phyloP scores from a whole-genome alignment of 345 rosid species.

The Mangifera indica region DNA sequence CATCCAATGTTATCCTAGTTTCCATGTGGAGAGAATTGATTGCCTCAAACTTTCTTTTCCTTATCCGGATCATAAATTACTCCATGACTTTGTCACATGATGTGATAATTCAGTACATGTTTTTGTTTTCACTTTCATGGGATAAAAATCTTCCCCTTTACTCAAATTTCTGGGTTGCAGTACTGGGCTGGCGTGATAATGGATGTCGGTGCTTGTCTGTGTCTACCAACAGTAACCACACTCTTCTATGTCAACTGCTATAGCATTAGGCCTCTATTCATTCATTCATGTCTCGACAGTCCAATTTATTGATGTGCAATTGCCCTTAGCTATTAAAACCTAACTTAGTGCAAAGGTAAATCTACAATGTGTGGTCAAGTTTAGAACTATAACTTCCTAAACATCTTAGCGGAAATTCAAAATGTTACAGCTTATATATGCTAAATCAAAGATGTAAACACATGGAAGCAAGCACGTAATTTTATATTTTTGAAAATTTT shows the following conservation, averaged over 20 bases:
- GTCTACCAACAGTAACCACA: conserved; percentile 25
- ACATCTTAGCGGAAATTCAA: neutral
- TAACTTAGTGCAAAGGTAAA: neutral
- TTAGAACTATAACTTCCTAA: neutral
- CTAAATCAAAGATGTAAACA: no score
- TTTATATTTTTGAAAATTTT: no score
- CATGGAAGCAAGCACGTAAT: no score
- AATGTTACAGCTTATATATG: no score
- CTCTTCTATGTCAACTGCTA: conserved; percentile 31
- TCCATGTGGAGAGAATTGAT: neutral
- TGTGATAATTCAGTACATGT: neutral
- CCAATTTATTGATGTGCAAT: neutral
- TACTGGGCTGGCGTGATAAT: neutral
- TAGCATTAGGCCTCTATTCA: conserved; percentile 20
- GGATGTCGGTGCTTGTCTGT: conserved; percentile 21
- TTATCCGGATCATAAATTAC: neutral
- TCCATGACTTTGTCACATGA: neutral
- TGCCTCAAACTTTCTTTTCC: conserved; percentile 3
- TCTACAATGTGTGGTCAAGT: conserved; percentile 13
- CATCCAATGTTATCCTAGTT: neutral
- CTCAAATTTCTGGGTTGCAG: neutral
- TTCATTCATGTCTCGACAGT: neutral
- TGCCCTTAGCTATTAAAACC: neutral
- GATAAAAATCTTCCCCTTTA: conserved; percentile 1
- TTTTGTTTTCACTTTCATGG: conserved; percentile 14